phyloP scores from a whole-genome alignment of 2,329 filamentous ascomycete genomes.

The Scytalidium sp. region DNA sequence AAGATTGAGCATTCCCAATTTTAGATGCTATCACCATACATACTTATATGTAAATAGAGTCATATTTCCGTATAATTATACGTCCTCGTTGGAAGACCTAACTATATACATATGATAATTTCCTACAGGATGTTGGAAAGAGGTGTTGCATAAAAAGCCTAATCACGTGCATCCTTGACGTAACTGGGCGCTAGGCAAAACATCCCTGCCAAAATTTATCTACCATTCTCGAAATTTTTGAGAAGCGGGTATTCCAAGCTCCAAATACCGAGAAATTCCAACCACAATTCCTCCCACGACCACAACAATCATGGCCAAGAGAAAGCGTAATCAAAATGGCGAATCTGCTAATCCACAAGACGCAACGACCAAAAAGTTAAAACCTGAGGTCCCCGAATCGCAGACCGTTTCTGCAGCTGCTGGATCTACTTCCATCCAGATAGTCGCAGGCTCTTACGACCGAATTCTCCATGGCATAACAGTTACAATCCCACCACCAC shows the following conservation, averaged over 20 bases:
- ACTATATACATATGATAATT: too few relatives aligned
- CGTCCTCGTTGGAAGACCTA: too few relatives aligned
- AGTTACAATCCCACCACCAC: slow-evolving; percentile 52
- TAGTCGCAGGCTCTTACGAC: slow-evolving; percentile 93
- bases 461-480: slow-evolving; percentile 86
- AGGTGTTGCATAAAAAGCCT: too few relatives aligned
- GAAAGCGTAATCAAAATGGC: slow-evolving; percentile 24
- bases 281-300: neutral
- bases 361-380: slow-evolving; percentile 1
- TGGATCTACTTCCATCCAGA: slow-evolving; percentile 65
- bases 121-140: too few relatives aligned
- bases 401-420: slow-evolving; percentile 1
- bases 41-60: too few relatives aligned
- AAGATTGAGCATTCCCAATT: too few relatives aligned
- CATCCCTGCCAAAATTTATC: neutral
- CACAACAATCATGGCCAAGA: slow-evolving; percentile 25
- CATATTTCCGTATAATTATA: too few relatives aligned
- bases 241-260: neutral
- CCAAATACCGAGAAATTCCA: too few relatives aligned
- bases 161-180: neutral
- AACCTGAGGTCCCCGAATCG: slow-evolving; percentile 15
- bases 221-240: neutral
- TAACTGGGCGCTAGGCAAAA: neutral
- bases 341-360: slow-evolving; percentile 8
- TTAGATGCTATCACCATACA: too few relatives aligned